phyloP scores from a whole-genome alignment of 176 grass and related monocot species.

The Ananas comosus region DNA sequence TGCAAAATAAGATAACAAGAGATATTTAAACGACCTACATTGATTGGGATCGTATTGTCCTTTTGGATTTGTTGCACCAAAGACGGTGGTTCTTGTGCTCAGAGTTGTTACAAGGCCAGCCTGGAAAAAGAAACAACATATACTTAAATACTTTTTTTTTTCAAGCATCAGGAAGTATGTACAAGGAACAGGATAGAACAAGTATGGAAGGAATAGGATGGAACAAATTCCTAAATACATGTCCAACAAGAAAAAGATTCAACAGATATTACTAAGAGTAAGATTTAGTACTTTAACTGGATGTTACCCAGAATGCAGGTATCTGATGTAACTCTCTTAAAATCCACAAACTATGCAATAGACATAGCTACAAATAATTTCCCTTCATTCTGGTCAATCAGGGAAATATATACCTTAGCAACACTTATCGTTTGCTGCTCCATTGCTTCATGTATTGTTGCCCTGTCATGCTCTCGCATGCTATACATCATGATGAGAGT shows the following conservation, averaged over 20 bases:
- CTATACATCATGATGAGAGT: constrained; percentile 33
- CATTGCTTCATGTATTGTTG: constrained; percentile 99
- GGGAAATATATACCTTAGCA: constrained; percentile 59
- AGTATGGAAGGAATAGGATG: too few relatives aligned
- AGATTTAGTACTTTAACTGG: neutral
- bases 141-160: neutral
- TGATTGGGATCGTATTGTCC: constrained; percentile 80
- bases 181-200: too few relatives aligned
- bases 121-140: constrained; percentile 36
- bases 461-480: constrained; percentile 92
- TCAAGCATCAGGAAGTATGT: neutral
- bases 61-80: constrained; percentile 94
- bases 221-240: too few relatives aligned
- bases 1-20: neutral
- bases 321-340: neutral
- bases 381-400: neutral
- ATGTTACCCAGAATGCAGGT: neutral
- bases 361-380: neutral
- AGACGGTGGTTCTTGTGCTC: constrained; percentile 74
- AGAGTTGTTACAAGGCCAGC: constrained; percentile 92
- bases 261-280: neutral
- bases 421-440: constrained; percentile 98
- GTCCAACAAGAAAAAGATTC: too few relatives aligned
- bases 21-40: constrained; percentile 43
- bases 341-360: constrained; percentile 1